Evolutionary conservation across 176 grass and related monocot species (phyloP).

Genomic region (Pontederia crassipes): DNA sequence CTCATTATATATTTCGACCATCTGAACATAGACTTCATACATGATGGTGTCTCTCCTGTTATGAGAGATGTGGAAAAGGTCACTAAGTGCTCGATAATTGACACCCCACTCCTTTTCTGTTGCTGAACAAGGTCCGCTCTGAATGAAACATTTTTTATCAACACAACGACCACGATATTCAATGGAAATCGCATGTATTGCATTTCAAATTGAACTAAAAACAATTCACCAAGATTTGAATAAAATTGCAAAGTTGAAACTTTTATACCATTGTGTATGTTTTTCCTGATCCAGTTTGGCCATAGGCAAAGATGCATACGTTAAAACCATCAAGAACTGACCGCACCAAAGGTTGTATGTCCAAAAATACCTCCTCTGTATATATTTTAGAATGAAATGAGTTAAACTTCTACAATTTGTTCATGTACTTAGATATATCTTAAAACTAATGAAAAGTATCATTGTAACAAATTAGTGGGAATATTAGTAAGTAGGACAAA

Average conservation of each 20-base stretch:
- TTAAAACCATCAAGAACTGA: constrained; percentile 98
- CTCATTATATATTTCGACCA: constrained; percentile 99
- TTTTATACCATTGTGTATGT: constrained; percentile 90
- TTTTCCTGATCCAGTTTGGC: constrained; percentile 97
- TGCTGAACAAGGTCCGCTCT: constrained; percentile 77
- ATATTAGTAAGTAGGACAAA: not conserved
- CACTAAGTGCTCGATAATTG: constrained; percentile 96
- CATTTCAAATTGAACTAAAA: not conserved
- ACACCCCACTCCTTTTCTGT: constrained; percentile 97
- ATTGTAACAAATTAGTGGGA: not conserved
- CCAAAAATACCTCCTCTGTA: constrained; percentile 85
- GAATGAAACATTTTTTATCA: not conserved
- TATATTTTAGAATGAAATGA: not conserved
- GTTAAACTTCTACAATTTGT: not conserved
- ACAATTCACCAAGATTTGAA: not conserved
- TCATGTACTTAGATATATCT: too few relatives aligned
- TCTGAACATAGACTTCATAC: constrained; percentile 95
- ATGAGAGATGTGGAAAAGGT: constrained; percentile 76
- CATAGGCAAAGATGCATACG: constrained; percentile 99
- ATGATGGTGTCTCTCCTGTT: constrained; percentile 74
- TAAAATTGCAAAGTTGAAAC: not conserved
- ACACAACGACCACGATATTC: not conserved
- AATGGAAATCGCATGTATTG: not conserved
- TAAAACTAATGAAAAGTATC: not conserved
- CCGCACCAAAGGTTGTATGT: constrained; percentile 83